A percentile compares a stretch with the other conserved stretches of the same genome.
Conservation (phyloP, 768 basidiomycete genomes). For the Pseudohyphozyma bogoriensis region DNA sequence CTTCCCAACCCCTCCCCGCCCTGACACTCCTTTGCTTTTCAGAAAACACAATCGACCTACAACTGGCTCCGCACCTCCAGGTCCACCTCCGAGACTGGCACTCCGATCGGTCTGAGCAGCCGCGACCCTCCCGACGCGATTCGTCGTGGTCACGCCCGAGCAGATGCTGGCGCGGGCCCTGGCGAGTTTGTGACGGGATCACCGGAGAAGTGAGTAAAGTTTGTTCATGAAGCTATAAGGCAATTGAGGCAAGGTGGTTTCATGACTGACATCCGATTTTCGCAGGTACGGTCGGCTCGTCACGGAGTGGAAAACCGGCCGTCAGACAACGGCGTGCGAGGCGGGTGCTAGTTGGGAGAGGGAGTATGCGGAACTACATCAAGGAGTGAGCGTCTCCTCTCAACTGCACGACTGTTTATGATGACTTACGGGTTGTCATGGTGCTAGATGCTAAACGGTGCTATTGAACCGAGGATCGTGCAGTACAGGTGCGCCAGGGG, state of each 20-base stretch:
- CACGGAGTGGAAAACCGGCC: slow-evolving; percentile 17
- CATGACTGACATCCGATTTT: too few relatives aligned
- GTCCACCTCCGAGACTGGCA: not conserved
- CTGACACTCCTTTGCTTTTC: too few relatives aligned
- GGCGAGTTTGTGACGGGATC: slow-evolving; percentile 5
- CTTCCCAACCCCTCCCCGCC: too few relatives aligned
- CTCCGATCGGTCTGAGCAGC: slow-evolving; percentile 14
- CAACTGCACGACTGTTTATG: not conserved
- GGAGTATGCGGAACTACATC: slow-evolving; percentile 9
- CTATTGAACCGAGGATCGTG: slow-evolving; percentile 1
- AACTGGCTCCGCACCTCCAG: slow-evolving; percentile 6
- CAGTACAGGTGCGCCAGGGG: slow-evolving; percentile 7
- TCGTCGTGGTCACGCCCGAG: too few relatives aligned
- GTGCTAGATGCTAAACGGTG: slow-evolving; percentile 3
- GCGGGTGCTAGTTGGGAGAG: slow-evolving; percentile 17
- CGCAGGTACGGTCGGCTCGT: slow-evolving; percentile 18
- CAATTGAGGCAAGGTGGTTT: not conserved
- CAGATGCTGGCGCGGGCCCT: not conserved
- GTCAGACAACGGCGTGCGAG: slow-evolving; percentile 10
- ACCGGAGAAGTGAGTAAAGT: slow-evolving; percentile 3
- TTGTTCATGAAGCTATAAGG: not conserved
- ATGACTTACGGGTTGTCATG: not conserved
- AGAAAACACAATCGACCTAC: too few relatives aligned
- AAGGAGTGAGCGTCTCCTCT: not conserved
- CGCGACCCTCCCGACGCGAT: slow-evolving; percentile 6